A percentile compares a stretch with the other conserved stretches of the same genome.
These are phyloP conservation scores for Silene conica DNA, from an alignment of 148 eudicot genomes.

Conservation along the genomic window DNA sequence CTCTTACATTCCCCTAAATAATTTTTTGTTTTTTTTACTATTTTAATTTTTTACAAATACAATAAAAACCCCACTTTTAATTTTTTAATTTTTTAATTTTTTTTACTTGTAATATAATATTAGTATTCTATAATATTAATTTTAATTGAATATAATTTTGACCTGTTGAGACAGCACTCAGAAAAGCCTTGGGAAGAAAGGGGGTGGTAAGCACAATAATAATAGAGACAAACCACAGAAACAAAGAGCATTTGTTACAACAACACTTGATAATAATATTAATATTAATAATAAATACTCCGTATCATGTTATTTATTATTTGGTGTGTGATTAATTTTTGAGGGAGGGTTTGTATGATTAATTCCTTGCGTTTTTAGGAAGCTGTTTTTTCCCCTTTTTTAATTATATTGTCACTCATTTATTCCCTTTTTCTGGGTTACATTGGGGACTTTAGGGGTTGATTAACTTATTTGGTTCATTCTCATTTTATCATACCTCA, in stretches of 20 bases:
- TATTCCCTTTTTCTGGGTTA: conserved; percentile 3
- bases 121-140: no score
- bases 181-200: neutral
- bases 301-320: neutral
- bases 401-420: conserved; percentile 17
- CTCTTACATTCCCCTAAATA: neutral
- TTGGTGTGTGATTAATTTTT: conserved; percentile 4
- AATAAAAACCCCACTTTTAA: conserved; percentile 8
- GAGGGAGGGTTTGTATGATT: neutral
- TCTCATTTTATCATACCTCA: neutral
- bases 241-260: conserved; percentile 19
- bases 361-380: conserved; percentile 3
- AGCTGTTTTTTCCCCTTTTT: conserved; percentile 4
- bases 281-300: no score
- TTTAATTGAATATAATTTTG: neutral
- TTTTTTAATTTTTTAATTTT: no score
- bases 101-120: neutral
- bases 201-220: neutral
- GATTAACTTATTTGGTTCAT: neutral
- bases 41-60: neutral
- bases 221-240: conserved; percentile 4
- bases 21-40: conserved; percentile 5
- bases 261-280: conserved; percentile 1
- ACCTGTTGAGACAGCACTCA: conserved; percentile 26
- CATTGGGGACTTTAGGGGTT: conserved; percentile 9